Percentiles rank a stretch among this genome's conserved stretches.
Conservation (phyloP, 768 basidiomycete species). For the Exidia glandulosa region DNA sequence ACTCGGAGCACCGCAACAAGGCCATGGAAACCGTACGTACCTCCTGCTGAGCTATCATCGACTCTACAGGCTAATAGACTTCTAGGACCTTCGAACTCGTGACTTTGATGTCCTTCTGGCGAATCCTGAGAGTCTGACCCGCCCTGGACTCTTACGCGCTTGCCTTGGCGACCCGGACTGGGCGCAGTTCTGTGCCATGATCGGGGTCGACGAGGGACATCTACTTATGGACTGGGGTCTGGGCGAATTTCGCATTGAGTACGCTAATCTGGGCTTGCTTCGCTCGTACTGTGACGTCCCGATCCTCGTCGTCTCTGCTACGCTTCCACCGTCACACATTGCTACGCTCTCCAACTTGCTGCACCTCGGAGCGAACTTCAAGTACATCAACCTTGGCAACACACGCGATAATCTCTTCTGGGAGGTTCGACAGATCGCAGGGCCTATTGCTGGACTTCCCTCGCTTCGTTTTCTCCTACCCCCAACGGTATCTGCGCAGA, state of each 20-base stretch:
- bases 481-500: neutral
- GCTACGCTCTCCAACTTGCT: neutral
- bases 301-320: neutral
- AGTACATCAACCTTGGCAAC: neutral
- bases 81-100: neutral
- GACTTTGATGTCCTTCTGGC: neutral
- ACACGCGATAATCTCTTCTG: neutral
- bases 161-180: neutral
- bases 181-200: neutral
- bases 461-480: neutral
- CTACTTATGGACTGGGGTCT: neutral
- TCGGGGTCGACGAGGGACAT: neutral
- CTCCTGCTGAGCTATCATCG: too few species aligned
- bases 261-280: neutral
- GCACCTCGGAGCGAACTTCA: neutral
- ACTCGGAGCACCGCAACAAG: neutral
- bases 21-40: too few species aligned
- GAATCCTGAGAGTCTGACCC: neutral
- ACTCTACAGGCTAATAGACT: too few species aligned
- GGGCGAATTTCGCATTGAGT: neutral
- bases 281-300: neutral
- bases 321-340: neutral
- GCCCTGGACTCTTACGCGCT: neutral
- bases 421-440: neutral
- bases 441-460: neutral